Evolutionary conservation across 2,329 filamentous ascomycete genomes (phyloP).

Genomic region (Nothopassalora personata): DNA sequence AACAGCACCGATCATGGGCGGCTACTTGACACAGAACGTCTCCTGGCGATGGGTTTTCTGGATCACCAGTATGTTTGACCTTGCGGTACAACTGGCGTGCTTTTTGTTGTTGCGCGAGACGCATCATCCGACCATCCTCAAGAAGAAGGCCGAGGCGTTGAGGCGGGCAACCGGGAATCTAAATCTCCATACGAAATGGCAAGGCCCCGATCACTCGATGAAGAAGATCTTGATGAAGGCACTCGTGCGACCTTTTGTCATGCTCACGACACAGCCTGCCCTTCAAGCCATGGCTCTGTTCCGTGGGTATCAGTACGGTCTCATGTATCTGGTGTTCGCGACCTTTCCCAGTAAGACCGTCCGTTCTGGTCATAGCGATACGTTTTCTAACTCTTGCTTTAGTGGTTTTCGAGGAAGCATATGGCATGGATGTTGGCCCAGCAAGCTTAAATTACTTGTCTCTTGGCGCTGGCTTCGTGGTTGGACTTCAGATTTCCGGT

Average conservation of each 20-base stretch:
- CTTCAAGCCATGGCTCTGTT: conserved; percentile 24
- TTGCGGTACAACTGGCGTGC: conserved; percentile 64
- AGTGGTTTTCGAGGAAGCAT: conserved; percentile 20
- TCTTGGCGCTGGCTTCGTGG: conserved; percentile 46
- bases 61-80: conserved; percentile 72
- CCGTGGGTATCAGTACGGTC: conserved; percentile 22
- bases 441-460: conserved; percentile 25
- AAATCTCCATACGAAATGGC: conserved; percentile 22
- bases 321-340: conserved; percentile 26
- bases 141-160: conserved; percentile 50
- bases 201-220: conserved; percentile 21
- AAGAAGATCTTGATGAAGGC: conserved; percentile 22
- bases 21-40: conserved; percentile 56
- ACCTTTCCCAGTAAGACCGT: conserved; percentile 13
- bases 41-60: conserved; percentile 81
- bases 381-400: no score
- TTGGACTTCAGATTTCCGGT: conserved; percentile 35
- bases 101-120: conserved; percentile 60
- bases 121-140: conserved; percentile 58
- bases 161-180: conserved; percentile 34
- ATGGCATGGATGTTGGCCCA: conserved; percentile 20
- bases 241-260: conserved; percentile 23
- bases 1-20: conserved; percentile 56
- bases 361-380: no score
- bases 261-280: conserved; percentile 25